Percentiles rank a stretch among this genome's conserved stretches.
Evolutionary conservation across 176 grass and related monocot genomes (phyloP).

Genomic region (Themeda triandra): DNA sequence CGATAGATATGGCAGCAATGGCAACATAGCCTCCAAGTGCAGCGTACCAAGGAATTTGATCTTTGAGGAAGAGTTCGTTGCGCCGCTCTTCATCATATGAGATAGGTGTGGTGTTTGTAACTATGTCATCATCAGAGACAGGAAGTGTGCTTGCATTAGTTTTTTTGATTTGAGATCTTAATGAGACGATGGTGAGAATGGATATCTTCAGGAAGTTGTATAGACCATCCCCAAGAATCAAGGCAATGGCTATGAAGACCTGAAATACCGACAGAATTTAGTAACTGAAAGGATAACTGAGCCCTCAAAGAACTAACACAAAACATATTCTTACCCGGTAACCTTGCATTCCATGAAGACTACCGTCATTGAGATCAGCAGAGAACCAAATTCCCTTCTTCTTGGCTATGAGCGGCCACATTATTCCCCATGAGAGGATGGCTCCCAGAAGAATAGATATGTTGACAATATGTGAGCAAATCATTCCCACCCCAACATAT

Average conservation of each 20-base stretch:
- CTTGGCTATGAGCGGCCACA: conserved; percentile 50
- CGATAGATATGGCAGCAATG: conserved; percentile 36
- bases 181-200: conserved; percentile 3
- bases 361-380: conserved; percentile 16
- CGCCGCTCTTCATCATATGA: conserved; percentile 39
- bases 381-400: conserved; percentile 35
- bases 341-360: conserved; percentile 53
- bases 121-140: neutral
- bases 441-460: conserved; percentile 42
- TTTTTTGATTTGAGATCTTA: conserved; percentile 27
- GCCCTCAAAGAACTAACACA: neutral
- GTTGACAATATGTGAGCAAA: conserved; percentile 50
- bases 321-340: conserved; percentile 34
- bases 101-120: neutral
- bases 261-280: neutral
- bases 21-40: conserved; percentile 31
- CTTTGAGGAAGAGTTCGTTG: conserved; percentile 38
- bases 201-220: conserved; percentile 2
- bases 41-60: conserved; percentile 32
- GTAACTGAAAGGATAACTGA: neutral
- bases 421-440: conserved; percentile 53
- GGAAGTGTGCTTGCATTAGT: neutral
- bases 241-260: conserved; percentile 16
- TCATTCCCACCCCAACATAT: conserved; percentile 49
- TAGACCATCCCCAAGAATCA: conserved; percentile 6